Evolutionary conservation across 225 moss, liverwort and hornwort species (phyloP), one percentile per base, ranked within the genome.

Genomic region (Rhytidiadelphus loreus): DNA sequence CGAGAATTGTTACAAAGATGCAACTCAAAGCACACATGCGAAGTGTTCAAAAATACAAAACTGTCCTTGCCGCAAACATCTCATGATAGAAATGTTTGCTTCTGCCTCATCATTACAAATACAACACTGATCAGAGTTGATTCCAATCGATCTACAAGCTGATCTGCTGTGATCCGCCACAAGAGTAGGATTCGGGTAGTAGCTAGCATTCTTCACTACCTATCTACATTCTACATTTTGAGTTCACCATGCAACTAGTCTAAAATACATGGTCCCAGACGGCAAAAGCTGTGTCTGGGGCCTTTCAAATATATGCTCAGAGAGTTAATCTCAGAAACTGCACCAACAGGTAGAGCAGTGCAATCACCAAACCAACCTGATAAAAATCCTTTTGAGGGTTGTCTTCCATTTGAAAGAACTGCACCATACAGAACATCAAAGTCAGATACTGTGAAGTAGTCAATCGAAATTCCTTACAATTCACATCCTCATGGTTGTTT

Each of bases 361-460:
- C 98, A 77, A 99, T 95, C 80, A 97, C 65, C 75, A 99, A 89
- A 43, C 94, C 97, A 69, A 97, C 91, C 93, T 97, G 98, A 76
- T 97, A 99, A 22, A 99, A 72, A 88, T 97, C 98, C 86, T 91
- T 97, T 80, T 93, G 95, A 46, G 91, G 95, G 77, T 97, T 99
- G 57, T 97, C 96, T 37, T 99, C 98, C 60, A 89, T 92, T 91
- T 97, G 97, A 88, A 99, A 99, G 88, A 98, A 98, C 98, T 98
- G 92, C 95, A 93, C 56, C 77, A 75, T 5, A 78, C 3, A 14
- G 29, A 90, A 90, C 37, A 77, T 58, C 58, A 35, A 62, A 79
- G 80, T 88, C 59, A 90, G 79, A 53, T 58, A 17, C 24, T 46
- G 55, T 14, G 52, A 70, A 61, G 16, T 59, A 71, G 24, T 52